Base-by-base conservation (phyloP, 495 filamentous ascomycete genomes). In the Aspergillus heteromorphus region DNA sequence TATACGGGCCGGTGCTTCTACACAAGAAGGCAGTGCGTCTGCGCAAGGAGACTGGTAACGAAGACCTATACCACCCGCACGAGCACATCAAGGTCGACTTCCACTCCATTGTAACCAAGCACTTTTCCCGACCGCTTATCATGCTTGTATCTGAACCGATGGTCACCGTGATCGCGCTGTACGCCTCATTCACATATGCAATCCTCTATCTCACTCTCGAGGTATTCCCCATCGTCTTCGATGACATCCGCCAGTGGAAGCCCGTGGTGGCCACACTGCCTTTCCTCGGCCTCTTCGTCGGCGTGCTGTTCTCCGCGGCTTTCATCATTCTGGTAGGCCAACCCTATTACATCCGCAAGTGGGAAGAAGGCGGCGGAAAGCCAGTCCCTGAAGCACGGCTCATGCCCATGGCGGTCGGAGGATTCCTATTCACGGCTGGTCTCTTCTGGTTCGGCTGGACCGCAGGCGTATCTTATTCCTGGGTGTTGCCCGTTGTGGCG, bases 391-490 rank as follows among this genome's bases (percentile, higher is more conserved):
- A 73, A 53, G 68, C 64, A 10, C 61, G 68, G 13, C 51, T 71
- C 2, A 58, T 60, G 6, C 79, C 80, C 0, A 81, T 83, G 73
- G 68, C 72, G 13, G 49, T 77, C 14, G 79, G 79, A 0, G 77
- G 69, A 0, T 23, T 82, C 17, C 61, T 79, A 40, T 75, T 83
- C 47, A 65, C 74, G 0, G 63, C 58, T 0, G 79, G 73, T 6
- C 54, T 79, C 23, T 77, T 77, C 49, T 75, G 70, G 58, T 76
- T 78, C 51, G 71, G 68, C 20, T 74, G 73, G 69, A 71, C 70
- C 0, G 69, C 67, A 4, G 53, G 54, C 13, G 63, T 65, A 8
- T 55, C 56, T 2, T 56, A 66, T 34, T 55, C 56, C 25, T 67
- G 62, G 66, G 56, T 58, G 1, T 29, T 63, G 0, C 58, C 66